These are phyloP conservation scores for Blepharisma japonicum DNA, from an alignment of 73 alveolate genomes.

Conservation along the genomic window DNA sequence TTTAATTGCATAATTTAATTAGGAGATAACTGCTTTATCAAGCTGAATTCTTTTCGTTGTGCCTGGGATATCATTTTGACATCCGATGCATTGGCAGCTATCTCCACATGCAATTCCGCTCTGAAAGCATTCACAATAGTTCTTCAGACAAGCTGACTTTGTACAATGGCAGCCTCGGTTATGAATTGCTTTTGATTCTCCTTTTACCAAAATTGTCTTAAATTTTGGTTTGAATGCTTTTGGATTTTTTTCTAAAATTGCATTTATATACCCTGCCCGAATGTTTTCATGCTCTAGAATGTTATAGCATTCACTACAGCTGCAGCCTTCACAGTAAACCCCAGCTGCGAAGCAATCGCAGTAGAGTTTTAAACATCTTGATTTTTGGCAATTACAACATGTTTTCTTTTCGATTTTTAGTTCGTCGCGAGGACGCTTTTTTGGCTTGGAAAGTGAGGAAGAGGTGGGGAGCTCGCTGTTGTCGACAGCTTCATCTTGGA, in stretches of 20 bases:
- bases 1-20: too few relatives aligned
- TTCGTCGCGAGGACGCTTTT: constrained; percentile 2
- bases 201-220: background rate
- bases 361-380: constrained; percentile 90
- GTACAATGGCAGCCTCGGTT: constrained; percentile 91
- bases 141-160: constrained; percentile 90
- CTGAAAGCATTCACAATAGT: constrained; percentile 95
- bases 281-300: constrained; percentile 74
- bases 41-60: too few relatives aligned
- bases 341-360: constrained; percentile 97
- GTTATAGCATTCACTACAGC: constrained; percentile 92
- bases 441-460: background rate
- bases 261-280: constrained; percentile 71
- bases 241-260: constrained; percentile 91
- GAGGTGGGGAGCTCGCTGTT: background rate
- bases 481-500: constrained; percentile 13
- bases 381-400: constrained; percentile 87
- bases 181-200: constrained; percentile 28
- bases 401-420: background rate
- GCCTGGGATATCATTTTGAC: constrained; percentile 59
- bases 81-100: constrained; percentile 87
- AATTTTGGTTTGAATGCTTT: constrained; percentile 79
- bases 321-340: constrained; percentile 86
- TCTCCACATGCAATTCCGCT: constrained; percentile 83
- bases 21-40: too few relatives aligned